Conservation (phyloP, 495 filamentous ascomycete genomes). For the Letharia lupina region DNA sequence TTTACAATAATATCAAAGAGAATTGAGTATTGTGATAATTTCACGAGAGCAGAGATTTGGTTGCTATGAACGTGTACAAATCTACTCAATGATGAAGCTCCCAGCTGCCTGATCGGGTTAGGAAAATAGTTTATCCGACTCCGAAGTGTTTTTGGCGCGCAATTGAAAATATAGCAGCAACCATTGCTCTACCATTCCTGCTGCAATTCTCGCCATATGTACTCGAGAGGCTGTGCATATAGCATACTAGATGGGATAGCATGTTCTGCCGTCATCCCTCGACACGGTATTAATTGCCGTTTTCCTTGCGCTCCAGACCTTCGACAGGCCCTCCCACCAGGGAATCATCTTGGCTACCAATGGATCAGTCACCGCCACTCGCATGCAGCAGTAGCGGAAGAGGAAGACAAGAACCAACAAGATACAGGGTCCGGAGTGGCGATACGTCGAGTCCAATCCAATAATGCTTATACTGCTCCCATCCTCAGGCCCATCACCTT, state of each 20-base stretch:
- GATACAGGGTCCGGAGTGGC: background rate
- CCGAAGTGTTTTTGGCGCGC: background rate
- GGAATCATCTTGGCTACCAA: background rate
- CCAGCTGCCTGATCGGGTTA: conserved; percentile 1
- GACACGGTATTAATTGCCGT: background rate
- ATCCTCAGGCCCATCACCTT: background rate
- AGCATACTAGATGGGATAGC: background rate
- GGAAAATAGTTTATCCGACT: conserved; percentile 9
- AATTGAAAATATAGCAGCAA: background rate
- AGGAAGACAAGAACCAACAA: background rate
- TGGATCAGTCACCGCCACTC: background rate
- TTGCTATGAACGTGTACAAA: background rate
- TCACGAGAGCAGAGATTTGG: background rate
- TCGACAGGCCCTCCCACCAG: background rate
- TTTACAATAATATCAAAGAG: background rate
- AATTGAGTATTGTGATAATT: background rate
- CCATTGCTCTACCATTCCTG: background rate
- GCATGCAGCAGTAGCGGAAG: background rate
- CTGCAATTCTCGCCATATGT: conserved; percentile 1
- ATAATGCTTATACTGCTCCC: background rate
- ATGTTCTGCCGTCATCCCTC: background rate
- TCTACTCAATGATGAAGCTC: conserved; percentile 12
- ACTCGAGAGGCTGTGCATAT: background rate
- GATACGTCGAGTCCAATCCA: background rate
- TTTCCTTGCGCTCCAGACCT: background rate